Evolutionary conservation across 2,329 filamentous ascomycete genomes (phyloP).

Genomic region (Monilinia laxa): DNA sequence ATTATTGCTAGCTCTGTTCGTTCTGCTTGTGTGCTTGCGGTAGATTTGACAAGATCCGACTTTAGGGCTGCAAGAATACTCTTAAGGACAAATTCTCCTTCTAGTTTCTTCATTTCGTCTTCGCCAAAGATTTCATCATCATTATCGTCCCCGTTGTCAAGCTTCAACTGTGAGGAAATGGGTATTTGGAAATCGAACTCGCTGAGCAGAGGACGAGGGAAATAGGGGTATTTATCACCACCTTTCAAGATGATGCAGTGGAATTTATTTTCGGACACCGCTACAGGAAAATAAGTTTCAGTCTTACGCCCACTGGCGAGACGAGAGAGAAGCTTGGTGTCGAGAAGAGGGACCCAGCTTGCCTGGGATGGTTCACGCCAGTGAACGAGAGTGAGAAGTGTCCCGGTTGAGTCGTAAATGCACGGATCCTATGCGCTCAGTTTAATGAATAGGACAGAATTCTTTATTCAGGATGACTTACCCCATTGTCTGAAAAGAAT

Average conservation of each 20-base stretch:
- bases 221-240: slow-evolving; percentile 88
- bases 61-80: slow-evolving; percentile 72
- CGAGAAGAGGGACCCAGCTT: slow-evolving; percentile 86
- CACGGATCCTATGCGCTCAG: slow-evolving; percentile 69
- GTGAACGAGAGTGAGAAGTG: slow-evolving; percentile 81
- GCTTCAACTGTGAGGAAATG: slow-evolving; percentile 56
- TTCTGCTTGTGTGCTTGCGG: slow-evolving; percentile 62
- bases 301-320: slow-evolving; percentile 81
- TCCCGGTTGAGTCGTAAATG: slow-evolving; percentile 91
- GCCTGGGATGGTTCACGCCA: slow-evolving; percentile 87
- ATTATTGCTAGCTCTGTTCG: slow-evolving; percentile 65
- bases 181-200: slow-evolving; percentile 94
- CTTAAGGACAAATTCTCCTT: slow-evolving; percentile 78
- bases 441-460: slow-evolving; percentile 18
- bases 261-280: slow-evolving; percentile 86
- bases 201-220: slow-evolving; percentile 81
- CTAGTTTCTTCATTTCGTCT: slow-evolving; percentile 63
- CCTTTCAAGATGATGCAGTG: slow-evolving; percentile 99
- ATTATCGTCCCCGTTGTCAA: slow-evolving; percentile 38
- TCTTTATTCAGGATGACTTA: slow-evolving; percentile 47
- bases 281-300: slow-evolving; percentile 93
- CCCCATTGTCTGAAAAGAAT: slow-evolving; percentile 90
- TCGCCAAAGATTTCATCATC: slow-evolving; percentile 43
- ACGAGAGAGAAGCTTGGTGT: slow-evolving; percentile 80
- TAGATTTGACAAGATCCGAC: slow-evolving; percentile 69